phyloP scores from a whole-genome alignment of 106 monocot genomes.

The Narthecium ossifragum region DNA sequence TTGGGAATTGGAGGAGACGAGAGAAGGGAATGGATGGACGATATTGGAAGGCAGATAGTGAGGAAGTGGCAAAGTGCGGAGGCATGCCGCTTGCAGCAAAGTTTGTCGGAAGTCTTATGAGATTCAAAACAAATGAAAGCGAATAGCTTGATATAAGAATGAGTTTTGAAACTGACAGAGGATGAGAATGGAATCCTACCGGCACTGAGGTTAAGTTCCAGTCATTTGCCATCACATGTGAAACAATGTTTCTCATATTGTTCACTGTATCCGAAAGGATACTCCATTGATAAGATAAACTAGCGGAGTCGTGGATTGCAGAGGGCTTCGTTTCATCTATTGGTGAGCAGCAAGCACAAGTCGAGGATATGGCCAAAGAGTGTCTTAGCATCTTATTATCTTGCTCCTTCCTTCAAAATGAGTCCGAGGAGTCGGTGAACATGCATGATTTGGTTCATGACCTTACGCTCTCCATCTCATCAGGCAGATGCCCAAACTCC shows the following conservation, averaged over 20 bases:
- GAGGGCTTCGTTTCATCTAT: not conserved
- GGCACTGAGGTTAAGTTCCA: constrained; percentile 6
- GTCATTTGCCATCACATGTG: not conserved
- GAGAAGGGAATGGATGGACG: too few relatives aligned
- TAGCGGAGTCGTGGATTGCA: constrained; percentile 2
- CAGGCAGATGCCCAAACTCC: not conserved
- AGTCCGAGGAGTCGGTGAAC: not conserved
- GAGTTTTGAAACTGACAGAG: not conserved
- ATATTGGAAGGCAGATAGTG: too few relatives aligned
- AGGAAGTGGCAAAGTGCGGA: too few relatives aligned
- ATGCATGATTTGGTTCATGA: constrained; percentile 14
- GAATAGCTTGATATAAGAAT: too few relatives aligned
- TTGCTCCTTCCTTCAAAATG: not conserved
- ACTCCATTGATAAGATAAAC: not conserved
- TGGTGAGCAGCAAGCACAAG: not conserved
- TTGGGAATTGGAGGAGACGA: too few relatives aligned
- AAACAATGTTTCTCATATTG: constrained; percentile 7
- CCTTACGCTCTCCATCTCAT: not conserved
- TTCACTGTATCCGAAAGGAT: not conserved
- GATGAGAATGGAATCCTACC: not conserved
- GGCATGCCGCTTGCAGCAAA: too few relatives aligned
- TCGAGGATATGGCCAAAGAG: constrained; percentile 5
- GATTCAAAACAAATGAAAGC: too few relatives aligned
- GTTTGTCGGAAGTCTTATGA: too few relatives aligned
- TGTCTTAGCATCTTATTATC: not conserved